Evolutionary conservation across 345 rosid species (phyloP).

Genomic region (Alliaria petiolata): DNA sequence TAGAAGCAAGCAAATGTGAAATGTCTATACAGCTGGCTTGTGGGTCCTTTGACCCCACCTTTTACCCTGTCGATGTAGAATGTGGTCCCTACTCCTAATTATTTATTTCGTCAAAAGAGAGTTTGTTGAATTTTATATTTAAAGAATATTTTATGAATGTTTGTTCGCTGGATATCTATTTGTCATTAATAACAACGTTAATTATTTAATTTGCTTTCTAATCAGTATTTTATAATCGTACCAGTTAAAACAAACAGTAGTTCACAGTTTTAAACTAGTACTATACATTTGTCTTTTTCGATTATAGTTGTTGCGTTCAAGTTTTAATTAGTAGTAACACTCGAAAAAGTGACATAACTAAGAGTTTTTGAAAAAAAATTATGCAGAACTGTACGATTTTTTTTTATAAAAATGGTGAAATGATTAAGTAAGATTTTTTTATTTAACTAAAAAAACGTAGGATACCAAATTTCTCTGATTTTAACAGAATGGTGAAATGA

Average conservation of each 20-base stretch:
- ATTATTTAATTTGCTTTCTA: background rate
- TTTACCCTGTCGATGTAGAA: conserved; percentile 30
- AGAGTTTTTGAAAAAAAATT: background rate
- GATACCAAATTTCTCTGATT: background rate
- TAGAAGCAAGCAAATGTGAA: too few species aligned
- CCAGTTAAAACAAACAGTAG: conserved; percentile 12
- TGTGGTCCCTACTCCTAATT: conserved; percentile 20
- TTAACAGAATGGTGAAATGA: background rate
- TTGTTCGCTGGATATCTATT: conserved; percentile 36
- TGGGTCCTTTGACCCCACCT: conserved; percentile 27
- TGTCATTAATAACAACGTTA: conserved; percentile 25
- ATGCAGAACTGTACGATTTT: background rate
- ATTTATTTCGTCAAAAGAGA: conserved; percentile 3
- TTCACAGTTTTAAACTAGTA: background rate
- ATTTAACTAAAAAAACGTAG: background rate
- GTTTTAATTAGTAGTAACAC: background rate
- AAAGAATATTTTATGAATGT: conserved; percentile 33
- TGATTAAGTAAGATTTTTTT: background rate
- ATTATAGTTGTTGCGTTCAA: background rate
- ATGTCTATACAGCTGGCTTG: conserved; percentile 33
- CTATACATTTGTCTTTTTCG: background rate
- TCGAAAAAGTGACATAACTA: background rate
- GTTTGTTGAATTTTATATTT: conserved; percentile 24
- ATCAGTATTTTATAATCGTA: background rate
- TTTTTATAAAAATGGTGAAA: background rate